Evolutionary conservation across 768 basidiomycete species (phyloP), one percentile per base, ranked within the genome.

Genomic region (Neoboletus subvelutipes): DNA sequence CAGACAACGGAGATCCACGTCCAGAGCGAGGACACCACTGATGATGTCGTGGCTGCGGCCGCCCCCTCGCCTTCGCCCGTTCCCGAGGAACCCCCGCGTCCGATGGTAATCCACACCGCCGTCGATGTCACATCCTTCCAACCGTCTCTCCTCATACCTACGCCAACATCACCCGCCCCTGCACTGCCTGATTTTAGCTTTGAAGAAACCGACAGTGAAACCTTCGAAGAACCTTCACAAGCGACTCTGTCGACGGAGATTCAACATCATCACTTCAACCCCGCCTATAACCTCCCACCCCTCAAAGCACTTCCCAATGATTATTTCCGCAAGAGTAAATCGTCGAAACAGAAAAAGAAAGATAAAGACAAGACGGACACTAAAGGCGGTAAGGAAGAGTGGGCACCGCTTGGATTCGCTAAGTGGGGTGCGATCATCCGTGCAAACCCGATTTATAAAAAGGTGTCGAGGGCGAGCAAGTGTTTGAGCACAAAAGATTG

Each of bases 401-500:
- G 82, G 77, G 62, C 75, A 22, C 83, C 87, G 10, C 73, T 89
- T 69, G 88, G 89, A 34, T 67, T 87, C 47, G 81, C 79, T 56
- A 81, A 77, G 69, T 93, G 91, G 92, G 80, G 84, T 26, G 90
- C 88, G 3, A 77, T 79, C n/a, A 70, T 94, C 31, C 80, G 79
- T 55, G 84, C 88, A 31, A 94, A 94, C 67, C 92, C 92, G 3
- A 77, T 90, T 22, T 83, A 85, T 75, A 85, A 80, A 69, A 84
- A 80, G 61, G 80, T 92, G 12, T 74, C 86, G 42, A 80, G 84
- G 52, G 83, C 91, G 15, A 78, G 81, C 7, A 94, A 94, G 69
- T 92, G 88, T 59, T 64, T 94, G 58, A 91, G 78, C 52, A 90
- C 88, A 11, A 80, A 81, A 39, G 91, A 94, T 56, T 94, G 92